These are phyloP conservation scores for Dactylellina sp. DNA, from an alignment of 2,329 filamentous ascomycete species.

Conservation along the genomic window DNA sequence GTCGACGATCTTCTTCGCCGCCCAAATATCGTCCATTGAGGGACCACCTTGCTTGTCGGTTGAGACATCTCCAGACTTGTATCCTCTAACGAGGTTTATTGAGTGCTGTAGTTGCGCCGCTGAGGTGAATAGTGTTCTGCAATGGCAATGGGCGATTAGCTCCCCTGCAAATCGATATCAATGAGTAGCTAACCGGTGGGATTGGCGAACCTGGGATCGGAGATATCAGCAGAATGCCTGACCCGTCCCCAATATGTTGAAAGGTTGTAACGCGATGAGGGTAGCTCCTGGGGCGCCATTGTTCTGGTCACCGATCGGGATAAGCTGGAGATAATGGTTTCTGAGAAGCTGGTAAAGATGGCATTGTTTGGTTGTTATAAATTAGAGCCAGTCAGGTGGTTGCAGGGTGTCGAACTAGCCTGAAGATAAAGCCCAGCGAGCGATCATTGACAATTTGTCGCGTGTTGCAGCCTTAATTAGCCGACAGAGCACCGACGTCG, in stretches of 20 bases:
- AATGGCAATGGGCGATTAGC: conserved; percentile 56
- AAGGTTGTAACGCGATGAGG: conserved; percentile 91
- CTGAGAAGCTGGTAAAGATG: background rate
- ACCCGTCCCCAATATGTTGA: conserved; percentile 95
- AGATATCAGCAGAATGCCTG: conserved; percentile 85
- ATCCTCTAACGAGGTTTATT: conserved; percentile 81
- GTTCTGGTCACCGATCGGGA: conserved; percentile 29
- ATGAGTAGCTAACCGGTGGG: background rate
- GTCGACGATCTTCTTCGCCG: conserved; percentile 96
- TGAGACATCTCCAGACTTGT: conserved; percentile 83
- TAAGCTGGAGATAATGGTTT: conserved; percentile 2
- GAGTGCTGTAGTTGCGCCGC: conserved; percentile 82
- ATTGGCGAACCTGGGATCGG: conserved; percentile 83
- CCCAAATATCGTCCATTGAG: conserved; percentile 75
- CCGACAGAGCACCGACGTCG: conserved; percentile 48
- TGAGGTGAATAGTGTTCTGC: conserved; percentile 86
- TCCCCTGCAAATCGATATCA: conserved; percentile 13
- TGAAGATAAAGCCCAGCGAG: conserved; percentile 16
- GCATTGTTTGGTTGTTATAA: conserved; percentile 39
- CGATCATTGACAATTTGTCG: conserved; percentile 2
- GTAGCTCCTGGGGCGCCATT: conserved; percentile 76
- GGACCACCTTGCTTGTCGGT: conserved; percentile 78
- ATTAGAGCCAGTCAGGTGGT: conserved; percentile 18
- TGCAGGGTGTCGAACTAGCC: conserved; percentile 21
- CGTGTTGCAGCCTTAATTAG: conserved; percentile 40